Evolutionary conservation across 2,329 filamentous ascomycete genomes (phyloP).

Genomic region (Fusarium neocosmosporiellum): DNA sequence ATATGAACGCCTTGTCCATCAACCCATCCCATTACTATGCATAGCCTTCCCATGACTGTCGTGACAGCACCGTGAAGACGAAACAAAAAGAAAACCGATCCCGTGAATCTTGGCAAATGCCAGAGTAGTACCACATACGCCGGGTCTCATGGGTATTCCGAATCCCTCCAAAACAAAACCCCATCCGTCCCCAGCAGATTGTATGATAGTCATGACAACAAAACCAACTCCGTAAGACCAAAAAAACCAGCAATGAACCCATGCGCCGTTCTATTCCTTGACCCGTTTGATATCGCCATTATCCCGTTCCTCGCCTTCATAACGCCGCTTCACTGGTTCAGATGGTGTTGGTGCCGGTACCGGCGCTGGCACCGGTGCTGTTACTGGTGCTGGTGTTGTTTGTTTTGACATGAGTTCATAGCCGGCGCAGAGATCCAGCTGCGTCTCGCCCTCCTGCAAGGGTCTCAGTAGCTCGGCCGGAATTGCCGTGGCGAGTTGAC

Average conservation of each 20-base stretch:
- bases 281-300: conserved; percentile 29
- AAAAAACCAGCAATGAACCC: conserved; percentile 4
- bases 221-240: conserved; percentile 24
- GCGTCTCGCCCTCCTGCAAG: conserved; percentile 46
- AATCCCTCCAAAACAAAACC: conserved; percentile 28
- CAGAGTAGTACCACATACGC: conserved; percentile 32
- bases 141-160: conserved; percentile 40
- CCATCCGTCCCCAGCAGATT: conserved; percentile 21
- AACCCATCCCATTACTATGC: conserved; percentile 4
- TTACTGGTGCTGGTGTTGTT: conserved; percentile 15
- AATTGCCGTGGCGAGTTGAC: conserved; percentile 51
- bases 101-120: conserved; percentile 23
- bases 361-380: background rate
- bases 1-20: conserved; percentile 39
- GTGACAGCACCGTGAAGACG: conserved; percentile 6
- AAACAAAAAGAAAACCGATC: conserved; percentile 9
- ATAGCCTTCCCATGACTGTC: background rate
- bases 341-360: conserved; percentile 9
- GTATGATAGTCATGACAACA: conserved; percentile 12
- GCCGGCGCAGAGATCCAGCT: conserved; percentile 49
- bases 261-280: conserved; percentile 31
- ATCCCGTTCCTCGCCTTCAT: conserved; percentile 15
- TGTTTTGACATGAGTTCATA: conserved; percentile 20
- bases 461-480: conserved; percentile 49
- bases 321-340: conserved; percentile 30